phyloP scores from a whole-genome alignment of 306 rosid genomes.

The Lagenaria siceraria region DNA sequence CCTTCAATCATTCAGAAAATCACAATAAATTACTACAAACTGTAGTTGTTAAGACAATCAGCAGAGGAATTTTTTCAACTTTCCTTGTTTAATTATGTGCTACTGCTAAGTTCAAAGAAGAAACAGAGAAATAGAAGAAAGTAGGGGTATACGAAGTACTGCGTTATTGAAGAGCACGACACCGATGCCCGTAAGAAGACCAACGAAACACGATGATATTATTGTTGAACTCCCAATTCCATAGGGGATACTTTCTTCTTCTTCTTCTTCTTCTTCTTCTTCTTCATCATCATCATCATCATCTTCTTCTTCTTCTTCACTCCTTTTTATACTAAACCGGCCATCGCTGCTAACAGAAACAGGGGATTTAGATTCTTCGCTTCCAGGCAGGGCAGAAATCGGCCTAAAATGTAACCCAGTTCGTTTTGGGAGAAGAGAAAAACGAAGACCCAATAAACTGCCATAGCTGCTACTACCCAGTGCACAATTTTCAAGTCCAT shows the following conservation, averaged over 20 bases:
- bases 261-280: constrained; percentile 11
- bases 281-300: not conserved
- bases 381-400: constrained; percentile 18
- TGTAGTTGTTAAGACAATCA: not conserved
- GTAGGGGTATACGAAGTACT: constrained; percentile 22
- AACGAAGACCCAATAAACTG: not conserved
- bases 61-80: not conserved
- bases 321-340: not conserved
- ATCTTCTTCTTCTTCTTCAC: not conserved
- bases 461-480: not conserved
- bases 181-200: constrained; percentile 76
- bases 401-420: constrained; percentile 2
- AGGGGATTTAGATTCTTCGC: constrained; percentile 12
- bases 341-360: not conserved
- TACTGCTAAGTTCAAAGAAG: too few species aligned
- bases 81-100: not conserved
- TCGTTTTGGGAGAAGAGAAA: not conserved
- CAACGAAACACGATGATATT: constrained; percentile 68
- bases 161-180: constrained; percentile 65
- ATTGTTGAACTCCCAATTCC: constrained; percentile 31
- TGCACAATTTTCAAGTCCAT: not conserved
- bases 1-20: constrained; percentile 21
- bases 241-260: constrained; percentile 11
- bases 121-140: not conserved
- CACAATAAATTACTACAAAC: not conserved